These are phyloP conservation scores for Rhododendron kiyosumense DNA, from an alignment of 148 eudicot genomes.

Conservation along the genomic window DNA sequence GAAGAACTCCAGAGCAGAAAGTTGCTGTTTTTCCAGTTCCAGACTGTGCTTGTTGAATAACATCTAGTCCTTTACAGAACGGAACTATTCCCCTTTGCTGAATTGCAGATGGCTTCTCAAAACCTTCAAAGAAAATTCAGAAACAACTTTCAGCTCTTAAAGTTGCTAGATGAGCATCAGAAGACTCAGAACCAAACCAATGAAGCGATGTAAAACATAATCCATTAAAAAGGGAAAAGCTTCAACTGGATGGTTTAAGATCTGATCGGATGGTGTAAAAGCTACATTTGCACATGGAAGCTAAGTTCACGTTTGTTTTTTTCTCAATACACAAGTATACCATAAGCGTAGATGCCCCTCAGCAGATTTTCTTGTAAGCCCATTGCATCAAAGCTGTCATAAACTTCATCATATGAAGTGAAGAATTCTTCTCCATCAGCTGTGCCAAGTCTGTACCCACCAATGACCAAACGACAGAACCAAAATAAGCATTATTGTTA, in stretches of 20 bases:
- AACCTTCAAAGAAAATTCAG: slow-evolving; percentile 24
- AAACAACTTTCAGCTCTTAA: neutral
- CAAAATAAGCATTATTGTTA: neutral
- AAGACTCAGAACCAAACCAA: neutral
- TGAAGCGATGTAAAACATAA: neutral
- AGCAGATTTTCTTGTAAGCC: slow-evolving; percentile 38
- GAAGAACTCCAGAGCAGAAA: slow-evolving; percentile 44
- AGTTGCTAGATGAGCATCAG: neutral
- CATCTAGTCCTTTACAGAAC: slow-evolving; percentile 45
- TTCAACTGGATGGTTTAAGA: neutral
- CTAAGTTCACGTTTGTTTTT: neutral
- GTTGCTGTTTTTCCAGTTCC: slow-evolving; percentile 52
- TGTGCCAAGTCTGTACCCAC: slow-evolving; percentile 19
- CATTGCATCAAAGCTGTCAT: slow-evolving; percentile 40
- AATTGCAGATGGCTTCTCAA: slow-evolving; percentile 48
- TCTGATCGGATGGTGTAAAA: neutral
- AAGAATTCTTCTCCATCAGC: slow-evolving; percentile 32
- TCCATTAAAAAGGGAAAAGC: neutral
- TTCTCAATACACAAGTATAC: slow-evolving; percentile 1
- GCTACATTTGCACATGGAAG: neutral
- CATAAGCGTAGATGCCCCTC: slow-evolving; percentile 39
- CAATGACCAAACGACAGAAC: slow-evolving; percentile 7
- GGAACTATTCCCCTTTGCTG: slow-evolving; percentile 54
- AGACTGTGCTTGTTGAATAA: slow-evolving; percentile 26
- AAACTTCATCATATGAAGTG: slow-evolving; percentile 31